These are phyloP conservation scores for Kingdonia uniflora DNA, from an alignment of 164 flowering plant genomes.

Conservation along the genomic window DNA sequence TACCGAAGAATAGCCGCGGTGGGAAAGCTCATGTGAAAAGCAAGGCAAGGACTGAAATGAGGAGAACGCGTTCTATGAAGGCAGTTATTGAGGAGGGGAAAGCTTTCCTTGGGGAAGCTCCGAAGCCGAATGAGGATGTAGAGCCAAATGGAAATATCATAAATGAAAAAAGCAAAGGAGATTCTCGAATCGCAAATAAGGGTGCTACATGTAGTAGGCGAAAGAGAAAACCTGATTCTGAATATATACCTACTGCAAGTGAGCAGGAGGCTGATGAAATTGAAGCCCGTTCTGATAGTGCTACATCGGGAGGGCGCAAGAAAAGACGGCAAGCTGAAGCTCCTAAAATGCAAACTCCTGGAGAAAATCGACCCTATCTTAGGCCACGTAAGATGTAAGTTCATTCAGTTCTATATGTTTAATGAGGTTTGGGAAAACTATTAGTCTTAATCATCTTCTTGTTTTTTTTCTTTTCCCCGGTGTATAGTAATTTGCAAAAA, in stretches of 20 bases:
- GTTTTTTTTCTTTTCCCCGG: too few relatives aligned
- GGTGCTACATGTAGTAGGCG: slow-evolving; percentile 19
- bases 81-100: slow-evolving; percentile 49
- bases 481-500: too few relatives aligned
- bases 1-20: slow-evolving; percentile 12
- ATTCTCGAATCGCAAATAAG: slow-evolving; percentile 17
- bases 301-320: slow-evolving; percentile 36
- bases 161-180: slow-evolving; percentile 24
- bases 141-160: slow-evolving; percentile 15
- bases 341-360: slow-evolving; percentile 34
- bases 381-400: slow-evolving; percentile 62
- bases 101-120: slow-evolving; percentile 25
- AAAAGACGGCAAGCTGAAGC: slow-evolving; percentile 50
- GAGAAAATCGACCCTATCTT: slow-evolving; percentile 61
- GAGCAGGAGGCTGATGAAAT: slow-evolving; percentile 49
- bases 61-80: slow-evolving; percentile 46
- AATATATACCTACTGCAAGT: slow-evolving; percentile 20
- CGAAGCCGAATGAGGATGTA: slow-evolving; percentile 9
- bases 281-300: slow-evolving; percentile 56
- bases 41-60: slow-evolving; percentile 16
- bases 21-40: slow-evolving; percentile 24
- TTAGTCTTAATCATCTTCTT: too few relatives aligned
- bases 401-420: not conserved
- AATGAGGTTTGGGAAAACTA: too few relatives aligned
- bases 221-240: slow-evolving; percentile 23